These are phyloP conservation scores for Solioccasus polychromus DNA, from an alignment of 768 basidiomycete species.

Conservation along the genomic window DNA sequence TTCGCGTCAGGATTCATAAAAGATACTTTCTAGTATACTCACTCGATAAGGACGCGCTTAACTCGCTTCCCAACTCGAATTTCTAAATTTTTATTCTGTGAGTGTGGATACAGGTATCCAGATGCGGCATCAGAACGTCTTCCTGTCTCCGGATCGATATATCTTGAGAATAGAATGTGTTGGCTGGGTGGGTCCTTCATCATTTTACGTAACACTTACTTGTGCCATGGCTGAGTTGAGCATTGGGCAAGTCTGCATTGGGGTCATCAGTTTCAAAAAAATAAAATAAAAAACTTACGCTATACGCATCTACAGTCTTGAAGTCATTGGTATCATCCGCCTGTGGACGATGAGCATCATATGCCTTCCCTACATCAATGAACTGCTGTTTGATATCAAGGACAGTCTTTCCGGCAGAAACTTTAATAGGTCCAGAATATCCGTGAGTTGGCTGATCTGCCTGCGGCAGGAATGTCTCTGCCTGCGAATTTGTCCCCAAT, in stretches of 20 bases:
- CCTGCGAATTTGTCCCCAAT: slow-evolving; percentile 1
- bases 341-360: slow-evolving; percentile 45
- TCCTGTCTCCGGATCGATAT: slow-evolving; percentile 44
- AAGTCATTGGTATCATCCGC: slow-evolving; percentile 51
- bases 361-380: slow-evolving; percentile 42
- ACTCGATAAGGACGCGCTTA: slow-evolving; percentile 38
- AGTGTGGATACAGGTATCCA: slow-evolving; percentile 35
- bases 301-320: slow-evolving; percentile 23
- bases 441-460: slow-evolving; percentile 33
- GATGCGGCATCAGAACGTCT: slow-evolving; percentile 34
- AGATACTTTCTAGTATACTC: neutral
- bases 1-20: neutral
- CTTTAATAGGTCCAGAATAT: slow-evolving; percentile 30
- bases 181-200: neutral
- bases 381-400: slow-evolving; percentile 37
- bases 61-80: slow-evolving; percentile 33
- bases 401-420: slow-evolving; percentile 16
- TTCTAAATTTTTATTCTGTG: slow-evolving; percentile 29
- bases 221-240: slow-evolving; percentile 12
- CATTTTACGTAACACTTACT: slow-evolving; percentile 9
- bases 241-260: neutral
- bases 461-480: slow-evolving; percentile 34
- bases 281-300: slow-evolving; percentile 12
- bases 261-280: neutral
- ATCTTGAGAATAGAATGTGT: slow-evolving; percentile 36